Conservation (phyloP, 2,329 filamentous ascomycete genomes). For the Fusarium sacchari region DNA sequence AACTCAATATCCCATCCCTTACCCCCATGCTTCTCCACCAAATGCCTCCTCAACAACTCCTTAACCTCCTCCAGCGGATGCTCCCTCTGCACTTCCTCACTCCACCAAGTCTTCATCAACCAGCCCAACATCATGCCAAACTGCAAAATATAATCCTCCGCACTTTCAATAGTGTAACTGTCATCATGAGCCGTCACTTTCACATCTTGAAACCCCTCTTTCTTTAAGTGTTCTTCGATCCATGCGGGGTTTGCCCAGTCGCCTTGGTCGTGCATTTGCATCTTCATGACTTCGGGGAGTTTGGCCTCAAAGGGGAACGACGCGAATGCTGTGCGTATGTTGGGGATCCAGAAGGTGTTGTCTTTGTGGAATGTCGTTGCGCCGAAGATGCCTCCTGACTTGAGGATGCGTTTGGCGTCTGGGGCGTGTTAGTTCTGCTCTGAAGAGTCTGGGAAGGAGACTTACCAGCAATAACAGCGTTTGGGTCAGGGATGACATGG, state of each 20-base stretch:
- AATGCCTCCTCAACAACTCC: conserved; percentile 47
- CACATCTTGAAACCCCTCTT: conserved; percentile 53
- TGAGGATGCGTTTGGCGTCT: conserved; percentile 53
- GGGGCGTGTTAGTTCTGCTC: neutral
- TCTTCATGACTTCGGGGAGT: conserved; percentile 46
- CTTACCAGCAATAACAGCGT: conserved; percentile 46
- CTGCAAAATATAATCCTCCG: conserved; percentile 49
- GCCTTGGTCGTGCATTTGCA: conserved; percentile 54
- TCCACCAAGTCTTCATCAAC: conserved; percentile 52
- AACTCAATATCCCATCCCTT: conserved; percentile 43
- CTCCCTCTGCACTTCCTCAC: conserved; percentile 50
- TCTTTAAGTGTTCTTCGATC: conserved; percentile 49
- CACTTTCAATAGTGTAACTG: conserved; percentile 44
- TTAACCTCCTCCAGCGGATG: conserved; percentile 52
- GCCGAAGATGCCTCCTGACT: conserved; percentile 52
- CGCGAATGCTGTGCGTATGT: conserved; percentile 52
- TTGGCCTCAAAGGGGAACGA: conserved; percentile 54
- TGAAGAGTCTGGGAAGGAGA: neutral
- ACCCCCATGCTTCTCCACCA: conserved; percentile 53
- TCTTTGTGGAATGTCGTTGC: conserved; percentile 51
- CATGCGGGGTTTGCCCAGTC: conserved; percentile 54
- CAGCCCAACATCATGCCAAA: conserved; percentile 54
- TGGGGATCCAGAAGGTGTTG: conserved; percentile 51
- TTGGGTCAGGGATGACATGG: conserved; percentile 56
- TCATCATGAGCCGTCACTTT: conserved; percentile 45